A percentile compares a stretch with the other conserved stretches of the same genome.
Conservation (phyloP, 179 eudicot species). For the Spergularia azorica region DNA sequence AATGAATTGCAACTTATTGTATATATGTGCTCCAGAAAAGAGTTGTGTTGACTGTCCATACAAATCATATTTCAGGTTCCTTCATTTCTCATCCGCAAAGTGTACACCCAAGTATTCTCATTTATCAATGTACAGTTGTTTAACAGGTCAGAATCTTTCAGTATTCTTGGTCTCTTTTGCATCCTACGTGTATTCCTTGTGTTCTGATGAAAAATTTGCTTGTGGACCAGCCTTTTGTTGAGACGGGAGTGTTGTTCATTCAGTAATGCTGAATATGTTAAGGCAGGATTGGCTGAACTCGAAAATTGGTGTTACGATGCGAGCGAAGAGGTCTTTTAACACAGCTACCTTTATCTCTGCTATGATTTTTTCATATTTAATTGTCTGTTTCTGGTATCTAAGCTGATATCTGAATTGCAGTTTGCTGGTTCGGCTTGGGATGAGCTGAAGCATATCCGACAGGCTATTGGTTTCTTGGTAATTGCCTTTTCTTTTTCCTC, state of each 20-base stretch:
- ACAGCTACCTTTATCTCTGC: not conserved
- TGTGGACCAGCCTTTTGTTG: slow-evolving; percentile 48
- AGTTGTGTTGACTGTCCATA: slow-evolving; percentile 4
- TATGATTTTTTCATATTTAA: not conserved
- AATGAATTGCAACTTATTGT: not conserved
- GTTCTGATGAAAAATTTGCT: slow-evolving; percentile 3
- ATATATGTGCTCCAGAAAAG: not conserved
- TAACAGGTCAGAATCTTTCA: slow-evolving; percentile 63
- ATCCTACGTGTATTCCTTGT: not conserved
- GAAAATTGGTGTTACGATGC: slow-evolving; percentile 70
- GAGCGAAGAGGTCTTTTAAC: slow-evolving; percentile 46
- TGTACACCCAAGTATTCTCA: slow-evolving; percentile 79
- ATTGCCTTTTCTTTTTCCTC: not conserved
- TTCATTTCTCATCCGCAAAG: slow-evolving; percentile 76
- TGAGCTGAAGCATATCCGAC: slow-evolving; percentile 88
- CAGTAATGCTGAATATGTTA: slow-evolving; percentile 71
- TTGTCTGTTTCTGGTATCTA: slow-evolving; percentile 8
- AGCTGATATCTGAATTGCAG: slow-evolving; percentile 44
- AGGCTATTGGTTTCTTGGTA: slow-evolving; percentile 94
- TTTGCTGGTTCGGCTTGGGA: slow-evolving; percentile 89
- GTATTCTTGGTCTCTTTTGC: slow-evolving; percentile 13
- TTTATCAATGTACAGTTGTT: slow-evolving; percentile 86
- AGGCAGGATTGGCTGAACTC: slow-evolving; percentile 66
- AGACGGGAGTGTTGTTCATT: slow-evolving; percentile 74
- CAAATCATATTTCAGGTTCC: slow-evolving; percentile 58